phyloP scores from a whole-genome alignment of 306 rosid species.

The Hippophae gyantsensis region DNA sequence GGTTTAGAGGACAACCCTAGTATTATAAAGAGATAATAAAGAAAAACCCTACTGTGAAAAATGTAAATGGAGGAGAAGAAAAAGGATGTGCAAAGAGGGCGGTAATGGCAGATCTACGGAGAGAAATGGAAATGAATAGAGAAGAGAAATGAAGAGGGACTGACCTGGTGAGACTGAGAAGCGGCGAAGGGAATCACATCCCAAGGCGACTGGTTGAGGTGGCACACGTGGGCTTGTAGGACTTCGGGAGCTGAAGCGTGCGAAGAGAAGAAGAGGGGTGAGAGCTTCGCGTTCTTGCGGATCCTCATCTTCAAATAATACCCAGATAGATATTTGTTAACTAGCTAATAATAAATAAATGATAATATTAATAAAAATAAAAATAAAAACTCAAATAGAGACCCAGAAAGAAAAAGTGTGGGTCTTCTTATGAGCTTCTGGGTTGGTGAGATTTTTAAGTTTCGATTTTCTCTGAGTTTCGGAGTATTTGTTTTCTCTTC shows the following conservation, averaged over 20 bases:
- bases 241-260: constrained; percentile 29
- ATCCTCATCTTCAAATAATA: constrained; percentile 48
- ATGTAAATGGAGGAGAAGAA: constrained; percentile 11
- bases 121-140: constrained; percentile 5
- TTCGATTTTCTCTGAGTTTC: constrained; percentile 10
- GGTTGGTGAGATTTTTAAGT: no score
- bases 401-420: background rate
- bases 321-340: background rate
- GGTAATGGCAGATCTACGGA: constrained; percentile 35
- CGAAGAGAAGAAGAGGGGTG: constrained; percentile 36
- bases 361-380: background rate
- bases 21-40: constrained; percentile 2
- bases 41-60: constrained; percentile 30
- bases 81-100: background rate
- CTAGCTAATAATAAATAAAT: no score
- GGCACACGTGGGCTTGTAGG: constrained; percentile 55
- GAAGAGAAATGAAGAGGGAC: background rate
- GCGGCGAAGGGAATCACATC: constrained; percentile 54
- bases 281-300: constrained; percentile 65
- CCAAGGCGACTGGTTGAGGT: constrained; percentile 84
- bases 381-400: background rate
- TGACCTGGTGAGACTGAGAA: constrained; percentile 37
- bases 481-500: background rate
- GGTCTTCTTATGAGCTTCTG: no score
- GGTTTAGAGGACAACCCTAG: constrained; percentile 46